These are phyloP conservation scores for Phlegmacium glaucopus DNA, from an alignment of 768 basidiomycete species.

Conservation along the genomic window DNA sequence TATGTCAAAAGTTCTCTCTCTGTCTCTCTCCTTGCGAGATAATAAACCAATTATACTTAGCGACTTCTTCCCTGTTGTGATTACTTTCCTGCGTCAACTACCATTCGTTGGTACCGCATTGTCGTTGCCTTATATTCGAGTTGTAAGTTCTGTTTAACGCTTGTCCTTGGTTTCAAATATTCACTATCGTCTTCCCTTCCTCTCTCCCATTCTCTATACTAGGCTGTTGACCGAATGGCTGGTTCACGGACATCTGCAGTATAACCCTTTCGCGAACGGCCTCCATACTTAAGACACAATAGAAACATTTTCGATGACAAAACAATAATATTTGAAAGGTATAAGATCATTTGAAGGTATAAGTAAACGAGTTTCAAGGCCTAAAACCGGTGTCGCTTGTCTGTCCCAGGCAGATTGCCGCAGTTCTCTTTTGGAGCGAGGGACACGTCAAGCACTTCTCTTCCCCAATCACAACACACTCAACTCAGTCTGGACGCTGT, in stretches of 20 bases:
- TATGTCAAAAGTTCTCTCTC: slow-evolving; percentile 30
- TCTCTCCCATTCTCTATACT: slow-evolving; percentile 4
- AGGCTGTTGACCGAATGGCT: slow-evolving; percentile 79
- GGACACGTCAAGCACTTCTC: no score
- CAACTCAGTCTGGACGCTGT: no score
- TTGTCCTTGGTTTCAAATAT: not conserved
- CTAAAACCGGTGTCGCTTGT: no score
- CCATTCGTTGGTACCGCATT: slow-evolving; percentile 88
- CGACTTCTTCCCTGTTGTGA: slow-evolving; percentile 98
- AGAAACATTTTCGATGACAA: no score
- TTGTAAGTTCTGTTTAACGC: slow-evolving; percentile 49
- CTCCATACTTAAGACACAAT: no score
- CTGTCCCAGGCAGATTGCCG: no score
- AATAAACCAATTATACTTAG: slow-evolving; percentile 42
- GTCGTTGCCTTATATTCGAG: slow-evolving; percentile 82
- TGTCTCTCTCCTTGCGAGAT: not conserved
- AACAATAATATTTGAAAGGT: no score
- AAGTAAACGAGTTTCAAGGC: no score
- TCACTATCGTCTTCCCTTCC: not conserved
- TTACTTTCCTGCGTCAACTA: slow-evolving; percentile 94
- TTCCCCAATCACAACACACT: no score
- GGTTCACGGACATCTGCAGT: slow-evolving; percentile 77
- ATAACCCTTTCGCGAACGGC: no score
- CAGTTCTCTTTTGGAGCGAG: no score
- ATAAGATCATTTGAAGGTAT: no score